phyloP scores from a whole-genome alignment of 371 early-diverging fungal genomes.

The Entomophthora muscae region DNA sequence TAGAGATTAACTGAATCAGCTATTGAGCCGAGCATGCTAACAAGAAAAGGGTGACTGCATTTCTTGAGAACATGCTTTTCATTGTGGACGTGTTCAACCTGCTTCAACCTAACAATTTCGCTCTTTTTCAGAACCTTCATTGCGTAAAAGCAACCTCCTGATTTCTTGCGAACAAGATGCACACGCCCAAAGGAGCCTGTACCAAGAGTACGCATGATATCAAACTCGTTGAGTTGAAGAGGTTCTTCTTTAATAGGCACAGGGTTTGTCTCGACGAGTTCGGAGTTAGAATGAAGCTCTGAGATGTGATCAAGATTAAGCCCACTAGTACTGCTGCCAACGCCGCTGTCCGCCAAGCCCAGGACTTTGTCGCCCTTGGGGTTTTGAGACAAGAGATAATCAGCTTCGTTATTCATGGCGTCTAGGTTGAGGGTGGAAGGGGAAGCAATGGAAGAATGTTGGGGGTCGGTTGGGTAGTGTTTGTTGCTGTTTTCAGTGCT shows the following conservation, averaged over 20 bases:
- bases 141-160: conserved; percentile 73
- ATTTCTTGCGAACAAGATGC: conserved; percentile 63
- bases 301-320: neutral
- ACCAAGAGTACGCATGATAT: conserved; percentile 66
- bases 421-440: neutral
- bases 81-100: conserved; percentile 94
- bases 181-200: conserved; percentile 99
- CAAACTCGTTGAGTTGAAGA: conserved; percentile 24
- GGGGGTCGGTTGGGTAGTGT: neutral
- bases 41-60: conserved; percentile 83
- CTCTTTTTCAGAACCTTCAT: conserved; percentile 93
- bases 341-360: neutral
- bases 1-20: conserved; percentile 70
- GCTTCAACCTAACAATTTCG: conserved; percentile 86
- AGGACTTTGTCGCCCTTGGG: neutral
- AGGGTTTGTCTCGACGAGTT: neutral
- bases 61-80: conserved; percentile 86
- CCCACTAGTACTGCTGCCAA: neutral
- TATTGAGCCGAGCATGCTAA: conserved; percentile 82
- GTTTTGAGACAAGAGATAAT: neutral
- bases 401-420: neutral
- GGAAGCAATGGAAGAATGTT: neutral
- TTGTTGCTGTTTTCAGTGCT: neutral
- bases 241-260: neutral
- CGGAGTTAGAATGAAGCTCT: neutral